A percentile compares a stretch with the other conserved stretches of the same genome.
phyloP scores from a whole-genome alignment of 768 basidiomycete genomes.

The Hypsizygus marmoreus region DNA sequence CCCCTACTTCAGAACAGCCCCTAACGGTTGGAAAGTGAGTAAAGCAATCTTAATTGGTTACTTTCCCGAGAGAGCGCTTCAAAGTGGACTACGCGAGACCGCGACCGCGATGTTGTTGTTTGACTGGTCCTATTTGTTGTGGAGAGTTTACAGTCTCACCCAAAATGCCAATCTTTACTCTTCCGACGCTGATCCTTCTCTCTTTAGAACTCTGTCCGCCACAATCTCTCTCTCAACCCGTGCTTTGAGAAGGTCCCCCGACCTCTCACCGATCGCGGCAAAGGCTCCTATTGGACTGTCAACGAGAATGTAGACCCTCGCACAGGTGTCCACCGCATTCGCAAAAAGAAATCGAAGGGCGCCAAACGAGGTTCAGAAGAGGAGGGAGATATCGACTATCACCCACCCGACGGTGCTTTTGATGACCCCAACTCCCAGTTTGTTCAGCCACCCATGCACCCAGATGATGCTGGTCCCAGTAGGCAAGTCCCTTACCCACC shows the following conservation, averaged over 20 bases:
- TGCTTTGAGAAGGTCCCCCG: constrained; percentile 91
- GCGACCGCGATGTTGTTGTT: constrained; percentile 67
- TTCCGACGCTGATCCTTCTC: constrained; percentile 25
- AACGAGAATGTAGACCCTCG: constrained; percentile 89
- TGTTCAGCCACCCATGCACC: constrained; percentile 56
- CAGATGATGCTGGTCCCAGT: constrained; percentile 63
- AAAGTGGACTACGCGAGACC: constrained; percentile 31
- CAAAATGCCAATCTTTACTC: constrained; percentile 25
- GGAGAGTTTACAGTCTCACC: constrained; percentile 38
- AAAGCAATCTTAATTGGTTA: not conserved
- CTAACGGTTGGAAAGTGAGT: constrained; percentile 90
- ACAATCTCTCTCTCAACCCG: constrained; percentile 87
- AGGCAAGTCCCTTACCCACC: constrained; percentile 61
- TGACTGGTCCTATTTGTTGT: constrained; percentile 66
- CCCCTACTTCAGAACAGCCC: constrained; percentile 85
- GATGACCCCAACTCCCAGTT: constrained; percentile 59
- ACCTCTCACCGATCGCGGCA: constrained; percentile 88
- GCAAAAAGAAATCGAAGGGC: constrained; percentile 82
- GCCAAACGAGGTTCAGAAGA: constrained; percentile 56
- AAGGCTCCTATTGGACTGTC: constrained; percentile 92
- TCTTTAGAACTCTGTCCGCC: constrained; percentile 82
- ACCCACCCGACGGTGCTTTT: constrained; percentile 49
- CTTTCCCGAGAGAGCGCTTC: constrained; percentile 8
- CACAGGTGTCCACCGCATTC: constrained; percentile 84
- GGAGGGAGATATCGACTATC: constrained; percentile 69